Base-by-base conservation (phyloP, 805 yeast species). In the Metschnikowia koreensis region DNA sequence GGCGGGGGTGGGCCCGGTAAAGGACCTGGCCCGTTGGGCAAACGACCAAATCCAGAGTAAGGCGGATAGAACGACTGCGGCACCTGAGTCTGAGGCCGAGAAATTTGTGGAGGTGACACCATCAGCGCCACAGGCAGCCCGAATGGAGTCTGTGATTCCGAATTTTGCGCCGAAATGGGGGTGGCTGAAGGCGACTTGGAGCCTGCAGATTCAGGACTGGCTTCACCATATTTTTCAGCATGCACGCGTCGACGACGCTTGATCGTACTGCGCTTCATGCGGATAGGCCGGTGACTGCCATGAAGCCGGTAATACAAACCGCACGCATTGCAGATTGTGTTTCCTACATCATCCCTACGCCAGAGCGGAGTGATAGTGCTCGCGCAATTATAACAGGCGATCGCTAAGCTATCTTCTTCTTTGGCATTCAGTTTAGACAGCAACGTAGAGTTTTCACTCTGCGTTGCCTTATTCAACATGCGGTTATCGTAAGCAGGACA, bases 261-360 rank as follows among this genome's bases (percentile, higher is more conserved):
- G 56, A 89, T 88, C 41, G 88, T 82, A 50, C 78, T 75, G 59
- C 85, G 79, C 60, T 87, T 86, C 87, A 88, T 79, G 52, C 81
- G 81, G 15, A 83, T 83, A 1, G 96, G 96, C 46, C 96, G 74
- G 60, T 86, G 91, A 38, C 74, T 74, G 0, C 93, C 92, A 62
- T 88, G 96, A 41, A 89, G 75, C 52, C 83, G 74, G 66, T 82
- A 84, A 66, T 89, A 89, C 31, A 89, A 69, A 2, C 91, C 96
- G 70, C 96, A 89, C 0, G 96, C 96, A 62, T 89, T 89, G 73
- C 96, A 89, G 26, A 89, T 88, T 27, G 91, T 86, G 60, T 88
- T 84, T 4, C 96, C 96, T 6, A 76, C 76, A 57, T 83, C 91
- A 64, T 88, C 92, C 55, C 96, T 74, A 64, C 96, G 77, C 96